Evolutionary conservation across 495 filamentous ascomycete genomes (phyloP).

Genomic region (Annulohypoxylon moriforme): DNA sequence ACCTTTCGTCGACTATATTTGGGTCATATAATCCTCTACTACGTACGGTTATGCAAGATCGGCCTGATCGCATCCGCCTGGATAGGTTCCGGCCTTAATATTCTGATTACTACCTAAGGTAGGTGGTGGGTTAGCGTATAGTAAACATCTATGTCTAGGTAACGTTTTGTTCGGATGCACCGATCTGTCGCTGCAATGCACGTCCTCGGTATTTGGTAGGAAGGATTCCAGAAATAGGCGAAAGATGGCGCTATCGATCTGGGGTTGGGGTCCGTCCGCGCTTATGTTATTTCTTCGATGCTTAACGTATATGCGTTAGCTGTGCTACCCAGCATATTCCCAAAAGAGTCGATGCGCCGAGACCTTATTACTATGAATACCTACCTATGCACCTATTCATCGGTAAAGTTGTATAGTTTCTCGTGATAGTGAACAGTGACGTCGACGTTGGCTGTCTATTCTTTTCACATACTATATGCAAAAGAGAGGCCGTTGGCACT

Average conservation of each 20-base stretch:
- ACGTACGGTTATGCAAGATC: constrained; percentile 20
- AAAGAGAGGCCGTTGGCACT: not conserved
- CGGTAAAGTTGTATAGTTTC: not conserved
- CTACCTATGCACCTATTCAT: too few relatives aligned
- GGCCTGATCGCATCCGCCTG: constrained; percentile 6
- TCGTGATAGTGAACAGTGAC: not conserved
- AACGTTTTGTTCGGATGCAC: constrained; percentile 35
- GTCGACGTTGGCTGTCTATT: not conserved
- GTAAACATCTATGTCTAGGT: constrained; percentile 6
- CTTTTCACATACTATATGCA: not conserved
- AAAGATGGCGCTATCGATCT: constrained; percentile 10
- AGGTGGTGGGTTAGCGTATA: not conserved
- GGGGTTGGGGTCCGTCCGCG: constrained; percentile 28
- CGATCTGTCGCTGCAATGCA: constrained; percentile 26
- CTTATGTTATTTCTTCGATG: not conserved
- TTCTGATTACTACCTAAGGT: not conserved
- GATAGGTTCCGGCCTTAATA: constrained; percentile 13
- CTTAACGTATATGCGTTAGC: not conserved
- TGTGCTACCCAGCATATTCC: not conserved
- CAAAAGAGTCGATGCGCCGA: not conserved
- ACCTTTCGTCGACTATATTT: constrained; percentile 17
- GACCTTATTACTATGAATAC: constrained; percentile 5
- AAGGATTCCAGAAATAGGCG: constrained; percentile 39
- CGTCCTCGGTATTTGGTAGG: constrained; percentile 31
- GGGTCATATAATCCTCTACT: constrained; percentile 1